Percentiles rank a stretch among this genome's conserved stretches.
phyloP scores from a whole-genome alignment of 1,139 yeast species.

The Geotrichum candidum region DNA sequence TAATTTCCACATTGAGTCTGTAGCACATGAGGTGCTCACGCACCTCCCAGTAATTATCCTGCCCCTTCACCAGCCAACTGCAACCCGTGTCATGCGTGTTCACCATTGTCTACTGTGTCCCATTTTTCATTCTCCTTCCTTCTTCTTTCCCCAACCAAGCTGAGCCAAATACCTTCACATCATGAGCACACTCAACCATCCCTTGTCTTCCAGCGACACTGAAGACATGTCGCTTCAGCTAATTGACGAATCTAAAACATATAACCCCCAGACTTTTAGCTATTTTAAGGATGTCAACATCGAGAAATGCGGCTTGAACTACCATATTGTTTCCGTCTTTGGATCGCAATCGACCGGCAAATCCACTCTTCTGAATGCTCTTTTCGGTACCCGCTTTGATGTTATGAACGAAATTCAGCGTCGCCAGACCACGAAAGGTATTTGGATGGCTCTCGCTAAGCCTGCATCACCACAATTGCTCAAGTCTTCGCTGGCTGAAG shows the following conservation, averaged over 20 bases:
- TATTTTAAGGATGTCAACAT: constrained; percentile 37
- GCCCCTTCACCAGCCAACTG: not conserved
- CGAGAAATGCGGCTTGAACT: constrained; percentile 56
- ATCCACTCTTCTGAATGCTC: constrained; percentile 76
- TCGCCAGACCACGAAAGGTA: constrained; percentile 88
- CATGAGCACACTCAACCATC: not conserved
- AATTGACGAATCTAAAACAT: constrained; percentile 68
- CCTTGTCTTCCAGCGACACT: not conserved
- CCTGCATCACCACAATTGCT: constrained; percentile 6
- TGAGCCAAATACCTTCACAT: not conserved
- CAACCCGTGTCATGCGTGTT: not conserved
- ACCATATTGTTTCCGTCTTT: constrained; percentile 90
- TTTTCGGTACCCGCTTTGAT: constrained; percentile 83
- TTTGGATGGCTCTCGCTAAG: constrained; percentile 67
- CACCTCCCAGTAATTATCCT: not conserved
- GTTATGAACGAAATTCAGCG: constrained; percentile 81
- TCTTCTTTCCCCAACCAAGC: not conserved
- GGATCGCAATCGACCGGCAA: constrained; percentile 97
- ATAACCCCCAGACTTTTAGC: constrained; percentile 32
- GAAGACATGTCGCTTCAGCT: constrained; percentile 43
- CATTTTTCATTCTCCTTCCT: not conserved
- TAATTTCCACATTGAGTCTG: not conserved
- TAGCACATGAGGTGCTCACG: not conserved
- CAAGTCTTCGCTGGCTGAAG: not conserved
- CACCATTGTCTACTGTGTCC: not conserved